phyloP scores from a whole-genome alignment of 169 alveolate species.

The Plasmodium ovale region DNA sequence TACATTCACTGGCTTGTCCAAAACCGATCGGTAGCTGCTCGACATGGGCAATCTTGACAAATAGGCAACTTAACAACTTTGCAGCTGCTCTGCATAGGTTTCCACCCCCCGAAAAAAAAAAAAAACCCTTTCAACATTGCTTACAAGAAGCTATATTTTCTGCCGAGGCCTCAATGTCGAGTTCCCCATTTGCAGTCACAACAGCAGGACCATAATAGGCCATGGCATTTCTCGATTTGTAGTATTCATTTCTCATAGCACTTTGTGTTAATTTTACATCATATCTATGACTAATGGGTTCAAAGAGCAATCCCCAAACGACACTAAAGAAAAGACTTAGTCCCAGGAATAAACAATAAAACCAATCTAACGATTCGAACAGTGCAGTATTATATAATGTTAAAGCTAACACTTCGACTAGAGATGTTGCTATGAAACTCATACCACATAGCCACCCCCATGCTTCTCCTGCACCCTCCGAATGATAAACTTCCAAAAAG shows the following conservation, averaged over 20 bases:
- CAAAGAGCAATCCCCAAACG: constrained; percentile 92
- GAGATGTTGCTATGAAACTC: constrained; percentile 84
- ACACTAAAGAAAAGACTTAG: constrained; percentile 84
- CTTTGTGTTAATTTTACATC: constrained; percentile 93
- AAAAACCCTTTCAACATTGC: constrained; percentile 12
- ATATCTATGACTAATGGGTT: constrained; percentile 90
- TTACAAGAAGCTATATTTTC: constrained; percentile 44
- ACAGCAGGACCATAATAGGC: constrained; percentile 96
- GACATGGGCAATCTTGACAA: too few relatives aligned
- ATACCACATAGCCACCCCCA: constrained; percentile 93
- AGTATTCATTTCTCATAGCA: constrained; percentile 93
- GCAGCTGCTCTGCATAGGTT: background rate
- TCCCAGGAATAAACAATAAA: constrained; percentile 87
- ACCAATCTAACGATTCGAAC: constrained; percentile 85
- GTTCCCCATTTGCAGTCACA: constrained; percentile 91
- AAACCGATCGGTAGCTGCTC: too few relatives aligned
- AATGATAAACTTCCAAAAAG: constrained; percentile 92
- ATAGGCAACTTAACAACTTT: background rate
- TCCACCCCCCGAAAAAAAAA: background rate
- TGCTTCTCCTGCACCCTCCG: constrained; percentile 94
- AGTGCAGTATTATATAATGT: constrained; percentile 82
- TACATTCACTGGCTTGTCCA: too few relatives aligned
- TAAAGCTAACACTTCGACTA: constrained; percentile 85
- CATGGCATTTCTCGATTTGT: constrained; percentile 93
- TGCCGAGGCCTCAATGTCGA: constrained; percentile 83